Base-by-base conservation (phyloP, 2,329 filamentous ascomycete species). In the Cadophora malorum region DNA sequence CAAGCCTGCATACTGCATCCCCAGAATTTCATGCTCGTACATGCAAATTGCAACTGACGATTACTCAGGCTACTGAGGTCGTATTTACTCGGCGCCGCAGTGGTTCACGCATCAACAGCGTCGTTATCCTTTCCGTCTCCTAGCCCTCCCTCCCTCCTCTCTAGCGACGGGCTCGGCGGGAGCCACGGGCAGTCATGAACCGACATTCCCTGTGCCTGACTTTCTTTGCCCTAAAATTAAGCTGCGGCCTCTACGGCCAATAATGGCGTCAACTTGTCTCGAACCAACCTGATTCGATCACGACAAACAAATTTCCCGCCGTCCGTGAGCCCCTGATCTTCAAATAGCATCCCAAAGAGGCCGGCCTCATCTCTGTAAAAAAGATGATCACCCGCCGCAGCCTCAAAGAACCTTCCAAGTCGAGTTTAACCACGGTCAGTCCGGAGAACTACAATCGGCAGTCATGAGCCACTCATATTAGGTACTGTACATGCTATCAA, bases 231-330 rank as follows among this genome's bases (percentile, higher is more conserved):
- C 41, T 49, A 62, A 62, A 49, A 49, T 61, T 61, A 62, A 62
- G 59, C 38, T 31, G 45, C 59, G 38, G 41, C 59, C 38, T 49
- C 59, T 62, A 49, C 33, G 56, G 45, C 59, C 59, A 62, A 62
- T 62, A 62, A 21, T 62, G 59, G 59, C 45, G 59, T 62, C 59
- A 62, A 41, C 25, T 41, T 21, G 25, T 9, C 59, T 49, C 41
- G 10, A 23, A 21, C 28, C 41, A 12, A 49, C 25, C 58, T 47
- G 33, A 41, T 61, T 50, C 38, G 45, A 35, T 16, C n/a, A 21
- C 25, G 59, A 62, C 59, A 49, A 62, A 47, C 25, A 62, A 28
- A 62, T 62, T 31, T 62, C 59, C 59, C 59, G 41, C 45, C 12
- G 38, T 61, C 38, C 23, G 45, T 47, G 21, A 35, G 35, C 55